Base-by-base conservation (phyloP, 495 filamentous ascomycete genomes). In the Bacidia rubella region DNA sequence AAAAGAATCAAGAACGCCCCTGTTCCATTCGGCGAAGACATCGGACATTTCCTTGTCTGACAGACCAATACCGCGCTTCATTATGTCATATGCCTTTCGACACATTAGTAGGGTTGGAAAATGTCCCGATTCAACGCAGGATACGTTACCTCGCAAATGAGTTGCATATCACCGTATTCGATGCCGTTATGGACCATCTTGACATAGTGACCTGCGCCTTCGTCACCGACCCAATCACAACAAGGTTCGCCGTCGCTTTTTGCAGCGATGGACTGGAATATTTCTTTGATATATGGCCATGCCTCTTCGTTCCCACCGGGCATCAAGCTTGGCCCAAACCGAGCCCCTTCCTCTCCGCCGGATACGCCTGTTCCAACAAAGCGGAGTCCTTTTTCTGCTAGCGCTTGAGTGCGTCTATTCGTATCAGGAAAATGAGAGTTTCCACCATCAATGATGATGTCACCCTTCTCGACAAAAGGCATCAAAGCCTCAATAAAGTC, bases 131-230 rank as follows among this genome's bases (percentile, higher is more conserved):
- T 21, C 26, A 47, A 26, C 15, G 25, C 27, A 52, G 21, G 27
- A 15, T 35, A 7, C 29, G 75, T 43, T 69, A 96, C 92, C 83
- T 98, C 92, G 72, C 85, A 93, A 70, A 98, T 98, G 67, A 98
- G 75, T 78, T 98, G 92, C 92, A 98, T 98, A 72, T 98, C 92
- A 82, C 92, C 92, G 66, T 98, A 98, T 74, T 98, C 92, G 65
- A 98, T 98, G 79, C 92, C 92, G 70, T 98, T 98, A 83, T 98
- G 92, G 54, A 98, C 92, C 93, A 98, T 98, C 84, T 98, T 98
- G 75, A 98, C 90, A 77, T 95, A 98, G 80, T 98, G 92, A 55
- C 92, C 92, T 66, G 92, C 83, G 77, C 92, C 92, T 68, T 95
- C 89, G 75, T 98, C 92, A 76, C 92, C 92, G 60, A 97, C 92